Evolutionary conservation across 108 stramenopile species (phyloP), one percentile per base, ranked within the genome.

Genomic region (Nitzschia palea): DNA sequence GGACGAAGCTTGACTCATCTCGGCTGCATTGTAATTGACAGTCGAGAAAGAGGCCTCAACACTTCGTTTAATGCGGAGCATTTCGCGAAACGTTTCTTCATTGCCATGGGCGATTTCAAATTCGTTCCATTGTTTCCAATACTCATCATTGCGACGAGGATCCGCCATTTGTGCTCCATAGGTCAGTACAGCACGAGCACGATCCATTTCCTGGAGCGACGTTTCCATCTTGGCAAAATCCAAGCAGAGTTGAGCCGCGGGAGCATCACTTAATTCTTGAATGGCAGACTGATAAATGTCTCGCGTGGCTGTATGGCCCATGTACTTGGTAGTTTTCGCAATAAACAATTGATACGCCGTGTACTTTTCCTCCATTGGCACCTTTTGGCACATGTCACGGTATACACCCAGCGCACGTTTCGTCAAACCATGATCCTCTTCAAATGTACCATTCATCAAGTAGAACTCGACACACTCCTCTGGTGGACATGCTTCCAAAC

Each of bases 31-130:
- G 82, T 97, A 96, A 66, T 94, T 96, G 6, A 94, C 91, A 5
- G 91, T 84, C 12, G 92, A 85, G 69, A 95, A 97, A 22, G 95
- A 86, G 48, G 91, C 94, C 72, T 95, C 84, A 1, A 98, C 97
- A 44, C 93, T 82, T 35, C 97, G 82, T 74, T 98, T 96, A 59
- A 97, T 83, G 1, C 96, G 80, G 0, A 97, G 77, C 97, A 98
- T 98, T 57, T 98, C 98, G 27, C 94, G 81, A 79, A 97, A 99
- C 20, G 99, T 98, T 57, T 98, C 98, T 71, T 97, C 97, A 69
- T 98, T 99, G 12, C 99, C 99, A 71, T 96, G 85, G 3, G 80
- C 71, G 52, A 97, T 93, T 73, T 99, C 98, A 80, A 99, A 98
- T 54, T 98, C 98, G 43, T 96, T 94, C 99, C 99, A 99, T 5